Evolutionary conservation across 169 alveolate genomes (phyloP).

Genomic region (Babesia bovis): DNA sequence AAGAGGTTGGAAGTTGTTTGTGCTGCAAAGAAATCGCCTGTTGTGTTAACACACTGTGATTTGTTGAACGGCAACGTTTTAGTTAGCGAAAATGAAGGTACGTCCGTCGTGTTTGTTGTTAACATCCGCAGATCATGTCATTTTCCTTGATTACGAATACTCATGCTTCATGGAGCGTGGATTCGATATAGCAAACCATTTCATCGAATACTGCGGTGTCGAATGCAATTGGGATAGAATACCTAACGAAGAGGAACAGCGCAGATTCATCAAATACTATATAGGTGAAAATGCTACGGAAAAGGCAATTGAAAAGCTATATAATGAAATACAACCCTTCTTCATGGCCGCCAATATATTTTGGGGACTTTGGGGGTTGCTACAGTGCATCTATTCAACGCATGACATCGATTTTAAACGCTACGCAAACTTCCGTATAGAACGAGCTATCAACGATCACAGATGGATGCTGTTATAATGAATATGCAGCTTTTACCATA

Average conservation of each 20-base stretch:
- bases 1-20: slow-evolving; percentile 57
- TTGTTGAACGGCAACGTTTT: slow-evolving; percentile 67
- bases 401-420: slow-evolving; percentile 69
- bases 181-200: slow-evolving; percentile 79
- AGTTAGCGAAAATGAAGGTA: slow-evolving; percentile 55
- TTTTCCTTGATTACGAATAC: slow-evolving; percentile 74
- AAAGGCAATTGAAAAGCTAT: slow-evolving; percentile 31
- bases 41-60: slow-evolving; percentile 76
- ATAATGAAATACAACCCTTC: slow-evolving; percentile 73
- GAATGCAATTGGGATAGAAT: slow-evolving; percentile 64
- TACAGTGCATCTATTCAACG: slow-evolving; percentile 65
- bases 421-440: slow-evolving; percentile 62
- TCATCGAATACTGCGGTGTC: slow-evolving; percentile 67
- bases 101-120: slow-evolving; percentile 44
- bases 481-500: background rate
- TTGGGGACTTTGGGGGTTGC: slow-evolving; percentile 80
- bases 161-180: slow-evolving; percentile 80
- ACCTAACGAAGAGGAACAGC: slow-evolving; percentile 64
- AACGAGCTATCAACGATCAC: slow-evolving; percentile 6
- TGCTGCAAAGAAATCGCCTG: slow-evolving; percentile 63
- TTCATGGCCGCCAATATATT: slow-evolving; percentile 66
- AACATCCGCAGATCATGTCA: slow-evolving; percentile 30
- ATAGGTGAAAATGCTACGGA: slow-evolving; percentile 30
- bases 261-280: slow-evolving; percentile 41
- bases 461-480: slow-evolving; percentile 24